A percentile compares a stretch with the other conserved stretches of the same genome.
Evolutionary conservation across 306 rosid species (phyloP).

Genomic region (Prunus mongolica): DNA sequence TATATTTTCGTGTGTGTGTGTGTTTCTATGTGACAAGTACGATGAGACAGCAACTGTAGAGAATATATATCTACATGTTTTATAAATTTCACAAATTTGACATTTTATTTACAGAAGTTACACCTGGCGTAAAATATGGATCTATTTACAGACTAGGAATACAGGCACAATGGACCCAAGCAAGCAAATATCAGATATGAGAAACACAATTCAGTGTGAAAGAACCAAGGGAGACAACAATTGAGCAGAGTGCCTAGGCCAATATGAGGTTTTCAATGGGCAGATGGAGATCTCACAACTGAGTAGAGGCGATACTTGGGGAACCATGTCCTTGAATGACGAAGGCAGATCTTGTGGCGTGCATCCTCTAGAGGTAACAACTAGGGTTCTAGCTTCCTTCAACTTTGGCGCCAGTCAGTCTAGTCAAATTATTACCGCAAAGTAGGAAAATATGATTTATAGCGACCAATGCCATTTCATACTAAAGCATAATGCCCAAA

Average conservation of each 20-base stretch:
- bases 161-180: too few species aligned
- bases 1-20: too few species aligned
- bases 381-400: constrained; percentile 3
- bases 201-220: too few species aligned
- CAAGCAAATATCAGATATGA: too few species aligned
- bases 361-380: neutral
- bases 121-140: too few species aligned
- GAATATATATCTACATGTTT: too few species aligned
- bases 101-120: too few species aligned
- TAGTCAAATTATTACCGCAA: neutral
- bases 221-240: neutral
- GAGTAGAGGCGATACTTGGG: neutral
- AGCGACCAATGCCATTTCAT: neutral
- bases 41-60: too few species aligned
- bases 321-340: neutral
- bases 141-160: too few species aligned
- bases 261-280: neutral
- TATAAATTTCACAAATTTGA: too few species aligned
- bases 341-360: neutral
- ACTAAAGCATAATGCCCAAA: too few species aligned
- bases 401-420: neutral
- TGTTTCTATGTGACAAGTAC: too few species aligned
- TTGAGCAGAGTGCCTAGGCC: neutral
- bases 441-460: neutral
- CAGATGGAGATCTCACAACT: neutral